These are phyloP conservation scores for Fusarium chuoi DNA, from an alignment of 2,329 filamentous ascomycete species.

Conservation along the genomic window DNA sequence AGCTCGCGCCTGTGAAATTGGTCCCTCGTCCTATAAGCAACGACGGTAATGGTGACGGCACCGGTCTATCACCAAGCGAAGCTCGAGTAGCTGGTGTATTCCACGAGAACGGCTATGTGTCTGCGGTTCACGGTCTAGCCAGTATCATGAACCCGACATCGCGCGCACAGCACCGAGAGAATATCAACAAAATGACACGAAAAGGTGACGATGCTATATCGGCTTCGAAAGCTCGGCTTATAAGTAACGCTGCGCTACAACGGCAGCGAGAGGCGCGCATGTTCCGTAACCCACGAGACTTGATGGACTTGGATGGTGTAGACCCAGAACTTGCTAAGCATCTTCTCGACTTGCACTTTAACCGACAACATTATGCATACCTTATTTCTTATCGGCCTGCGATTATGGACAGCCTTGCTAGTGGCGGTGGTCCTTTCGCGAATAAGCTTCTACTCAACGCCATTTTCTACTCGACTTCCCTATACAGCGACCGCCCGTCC, in stretches of 20 bases:
- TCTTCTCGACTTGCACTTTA: constrained; percentile 52
- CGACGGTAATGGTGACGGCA: constrained; percentile 44
- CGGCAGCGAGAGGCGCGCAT: constrained; percentile 47
- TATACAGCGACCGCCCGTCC: constrained; percentile 52
- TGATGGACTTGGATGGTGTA: constrained; percentile 50
- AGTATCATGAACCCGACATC: constrained; percentile 50
- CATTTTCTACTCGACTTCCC: constrained; percentile 53
- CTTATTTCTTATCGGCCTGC: constrained; percentile 53
- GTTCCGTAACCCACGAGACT: constrained; percentile 44
- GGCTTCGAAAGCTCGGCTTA: constrained; percentile 47
- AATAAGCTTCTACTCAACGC: constrained; percentile 54
- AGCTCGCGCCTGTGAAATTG: constrained; percentile 31
- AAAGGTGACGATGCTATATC: constrained; percentile 44
- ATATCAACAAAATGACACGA: constrained; percentile 44
- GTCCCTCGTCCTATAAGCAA: constrained; percentile 43
- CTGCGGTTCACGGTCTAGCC: constrained; percentile 49
- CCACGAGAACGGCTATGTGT: constrained; percentile 49
- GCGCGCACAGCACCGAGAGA: constrained; percentile 43
- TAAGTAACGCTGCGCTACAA: constrained; percentile 50
- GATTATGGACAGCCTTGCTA: constrained; percentile 52
- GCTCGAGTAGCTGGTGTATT: constrained; percentile 50
- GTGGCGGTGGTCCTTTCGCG: constrained; percentile 48
- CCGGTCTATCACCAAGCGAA: constrained; percentile 48
- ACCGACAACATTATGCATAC: constrained; percentile 51
- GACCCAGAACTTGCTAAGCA: constrained; percentile 50